Base-by-base conservation (phyloP, 306 rosid species). In the Amphicarpaea edgeworthii region DNA sequence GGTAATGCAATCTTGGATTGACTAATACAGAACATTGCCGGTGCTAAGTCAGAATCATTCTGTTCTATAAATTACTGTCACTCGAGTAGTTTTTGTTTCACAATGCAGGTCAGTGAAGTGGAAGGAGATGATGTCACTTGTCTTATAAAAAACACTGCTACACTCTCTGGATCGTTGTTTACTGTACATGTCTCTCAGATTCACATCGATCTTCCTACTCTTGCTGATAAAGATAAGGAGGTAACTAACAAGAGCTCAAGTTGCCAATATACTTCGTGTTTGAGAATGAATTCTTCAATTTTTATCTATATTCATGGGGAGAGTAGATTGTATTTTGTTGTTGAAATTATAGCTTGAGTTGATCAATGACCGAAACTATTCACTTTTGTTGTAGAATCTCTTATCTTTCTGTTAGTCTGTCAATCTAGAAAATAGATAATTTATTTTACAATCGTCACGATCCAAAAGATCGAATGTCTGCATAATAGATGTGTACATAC, bases 151-250 rank as follows among this genome's bases (percentile, higher is more conserved):
- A 96, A 90, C 69, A 83, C 92, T 32, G 99, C 99, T 68, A 96
- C 97, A 16, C 86, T 96, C 82, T 75, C 97, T 23, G 99, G 99
- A 54, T 51, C 98, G 3, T 79, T 96, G 86, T 96, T 90, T 85
- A 96, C 99, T 74, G 57, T 96, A 77, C 99, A 96, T 67, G 96
- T 86, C 58, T 96, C 97, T 83, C 98, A 96, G 87, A 83, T 89
- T 77, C 99, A 14, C 32, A 96, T 96, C 54, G 92, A 90, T 26
- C 79, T 93, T 78, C 99, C 99, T 51, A 93, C 96, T 23, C 97
- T 96, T 47, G 79, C 97, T 19, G 89, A 85, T 54, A 73, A 73
- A 75, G 99, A 96, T 82, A 93, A 93, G 87, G 87, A 96, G 97
- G 99, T 88, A 81, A 82, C 20, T 15, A 20, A 50, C 53, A 5